These are phyloP conservation scores for Citrus glauca DNA, from an alignment of 345 rosid species.

Conservation along the genomic window DNA sequence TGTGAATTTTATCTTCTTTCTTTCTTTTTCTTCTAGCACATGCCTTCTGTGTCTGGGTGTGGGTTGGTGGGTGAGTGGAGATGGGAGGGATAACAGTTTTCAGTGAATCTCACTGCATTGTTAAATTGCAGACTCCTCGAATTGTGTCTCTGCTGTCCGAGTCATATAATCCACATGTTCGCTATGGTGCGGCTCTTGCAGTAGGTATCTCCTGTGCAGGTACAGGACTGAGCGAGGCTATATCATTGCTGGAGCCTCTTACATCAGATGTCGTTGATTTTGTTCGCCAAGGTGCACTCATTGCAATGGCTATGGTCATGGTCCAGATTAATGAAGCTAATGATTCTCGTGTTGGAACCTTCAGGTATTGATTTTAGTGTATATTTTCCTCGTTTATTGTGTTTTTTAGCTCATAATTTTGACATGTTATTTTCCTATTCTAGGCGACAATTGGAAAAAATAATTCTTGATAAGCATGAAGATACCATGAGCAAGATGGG, in stretches of 20 bases:
- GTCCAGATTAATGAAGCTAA: slow-evolving; percentile 92
- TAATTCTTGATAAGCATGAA: slow-evolving; percentile 92
- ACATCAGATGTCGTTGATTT: slow-evolving; percentile 98
- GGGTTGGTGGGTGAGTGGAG: neutral
- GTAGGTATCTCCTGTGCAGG: slow-evolving; percentile 99
- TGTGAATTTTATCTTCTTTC: neutral
- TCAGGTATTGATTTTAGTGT: slow-evolving; percentile 48
- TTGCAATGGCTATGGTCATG: slow-evolving; percentile 99
- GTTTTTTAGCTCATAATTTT: neutral
- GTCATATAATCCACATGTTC: slow-evolving; percentile 98
- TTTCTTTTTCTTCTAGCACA: neutral
- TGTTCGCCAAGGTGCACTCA: slow-evolving; percentile 99
- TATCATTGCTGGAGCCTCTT: slow-evolving; percentile 93
- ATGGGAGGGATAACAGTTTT: neutral
- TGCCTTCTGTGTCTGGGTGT: neutral
- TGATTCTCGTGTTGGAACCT: slow-evolving; percentile 95
- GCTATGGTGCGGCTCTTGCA: slow-evolving; percentile 99
- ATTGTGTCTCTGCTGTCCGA: slow-evolving; percentile 94
- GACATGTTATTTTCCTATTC: slow-evolving; percentile 3
- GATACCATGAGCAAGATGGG: slow-evolving; percentile 99
- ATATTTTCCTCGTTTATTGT: neutral
- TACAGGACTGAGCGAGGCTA: slow-evolving; percentile 98
- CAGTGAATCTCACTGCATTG: slow-evolving; percentile 9
- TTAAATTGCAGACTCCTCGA: slow-evolving; percentile 77
- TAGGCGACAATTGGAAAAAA: slow-evolving; percentile 94